Conservation (phyloP, 257 asterid species). For the Solanum chilense region DNA sequence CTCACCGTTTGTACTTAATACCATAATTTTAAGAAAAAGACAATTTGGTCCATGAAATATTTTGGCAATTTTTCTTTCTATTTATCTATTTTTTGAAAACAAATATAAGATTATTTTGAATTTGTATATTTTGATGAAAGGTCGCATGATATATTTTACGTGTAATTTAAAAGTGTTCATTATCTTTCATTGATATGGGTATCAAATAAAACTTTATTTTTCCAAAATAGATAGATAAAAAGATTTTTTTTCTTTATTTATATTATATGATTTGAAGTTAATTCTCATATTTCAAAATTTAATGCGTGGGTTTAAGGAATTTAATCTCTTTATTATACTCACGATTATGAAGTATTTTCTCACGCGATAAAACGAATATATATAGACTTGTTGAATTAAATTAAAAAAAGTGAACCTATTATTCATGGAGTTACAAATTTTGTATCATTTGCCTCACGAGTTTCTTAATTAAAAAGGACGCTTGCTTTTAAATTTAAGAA, state of each 20-base stretch:
- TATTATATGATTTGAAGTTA: too few relatives aligned
- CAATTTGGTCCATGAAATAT: neutral
- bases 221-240: too few relatives aligned
- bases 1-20: neutral
- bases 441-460: neutral
- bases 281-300: too few relatives aligned
- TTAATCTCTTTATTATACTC: too few relatives aligned
- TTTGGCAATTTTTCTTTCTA: neutral
- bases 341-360: too few relatives aligned
- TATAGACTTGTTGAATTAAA: neutral
- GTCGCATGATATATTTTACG: neutral
- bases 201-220: too few relatives aligned
- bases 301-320: neutral
- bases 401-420: neutral
- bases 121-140: neutral
- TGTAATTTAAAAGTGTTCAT: neutral
- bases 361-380: too few relatives aligned
- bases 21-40: neutral
- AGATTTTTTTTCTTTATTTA: too few relatives aligned
- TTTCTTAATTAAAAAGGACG: neutral
- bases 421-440: neutral
- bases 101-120: too few relatives aligned
- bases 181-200: too few relatives aligned
- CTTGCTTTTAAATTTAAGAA: neutral
- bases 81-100: neutral